Percentiles rank a stretch among this genome's conserved stretches.
Evolutionary conservation across 306 rosid genomes (phyloP).

Genomic region (Prunus armeniaca): DNA sequence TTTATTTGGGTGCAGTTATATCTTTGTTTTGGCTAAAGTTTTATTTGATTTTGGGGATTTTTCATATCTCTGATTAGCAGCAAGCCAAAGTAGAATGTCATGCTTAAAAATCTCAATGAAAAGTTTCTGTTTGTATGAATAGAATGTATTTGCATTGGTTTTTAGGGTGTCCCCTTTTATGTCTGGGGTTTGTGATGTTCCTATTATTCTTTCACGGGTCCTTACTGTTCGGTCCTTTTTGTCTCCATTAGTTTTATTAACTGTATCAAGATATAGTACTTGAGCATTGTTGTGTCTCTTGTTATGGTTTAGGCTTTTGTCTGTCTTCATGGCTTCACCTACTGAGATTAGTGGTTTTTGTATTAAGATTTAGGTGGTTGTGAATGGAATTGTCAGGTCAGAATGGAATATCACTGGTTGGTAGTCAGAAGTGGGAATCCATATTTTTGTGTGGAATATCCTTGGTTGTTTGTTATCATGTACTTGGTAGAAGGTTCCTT

Average conservation of each 20-base stretch:
- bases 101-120: not conserved
- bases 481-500: not conserved
- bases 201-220: not conserved
- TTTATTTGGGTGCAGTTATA: not conserved
- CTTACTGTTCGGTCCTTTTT: not conserved
- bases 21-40: not conserved
- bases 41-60: not conserved
- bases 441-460: not conserved
- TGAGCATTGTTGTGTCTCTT: constrained; percentile 4
- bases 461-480: constrained; percentile 4
- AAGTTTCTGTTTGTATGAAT: not conserved
- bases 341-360: not conserved
- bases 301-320: constrained; percentile 14
- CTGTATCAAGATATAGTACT: constrained; percentile 1
- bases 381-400: not conserved
- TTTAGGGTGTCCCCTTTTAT: not conserved
- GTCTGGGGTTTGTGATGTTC: not conserved
- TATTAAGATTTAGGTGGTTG: not conserved
- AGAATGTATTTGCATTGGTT: not conserved
- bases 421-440: not conserved
- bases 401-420: not conserved
- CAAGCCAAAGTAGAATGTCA: not conserved
- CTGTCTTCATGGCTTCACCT: constrained; percentile 2
- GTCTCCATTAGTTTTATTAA: not conserved
- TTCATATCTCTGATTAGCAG: not conserved